These are phyloP conservation scores for Amylocystis lapponica DNA, from an alignment of 768 basidiomycete species.

Conservation along the genomic window DNA sequence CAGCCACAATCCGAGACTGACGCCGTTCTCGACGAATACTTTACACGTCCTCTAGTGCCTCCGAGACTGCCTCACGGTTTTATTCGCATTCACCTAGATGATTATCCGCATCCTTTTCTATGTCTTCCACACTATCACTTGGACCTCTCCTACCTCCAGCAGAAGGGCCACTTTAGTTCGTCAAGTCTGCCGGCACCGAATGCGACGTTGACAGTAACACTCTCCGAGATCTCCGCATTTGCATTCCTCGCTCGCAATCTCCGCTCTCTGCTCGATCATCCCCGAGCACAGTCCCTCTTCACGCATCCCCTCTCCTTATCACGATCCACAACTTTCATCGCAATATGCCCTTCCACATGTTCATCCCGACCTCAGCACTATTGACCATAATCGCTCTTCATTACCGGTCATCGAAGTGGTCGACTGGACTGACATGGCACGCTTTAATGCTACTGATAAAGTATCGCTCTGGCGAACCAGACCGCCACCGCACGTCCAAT, in stretches of 20 bases:
- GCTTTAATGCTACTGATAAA: conserved; percentile 40
- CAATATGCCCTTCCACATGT: conserved; percentile 47
- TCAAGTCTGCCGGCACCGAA: not conserved
- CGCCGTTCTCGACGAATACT: conserved; percentile 36
- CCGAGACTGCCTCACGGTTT: conserved; percentile 45
- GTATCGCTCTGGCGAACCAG: conserved; percentile 59
- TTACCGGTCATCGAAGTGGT: conserved; percentile 54
- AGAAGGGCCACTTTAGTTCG: not conserved
- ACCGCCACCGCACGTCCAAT: conserved; percentile 19
- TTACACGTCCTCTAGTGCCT: conserved; percentile 54
- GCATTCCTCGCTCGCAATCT: conserved; percentile 30
- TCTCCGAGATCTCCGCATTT: conserved; percentile 55
- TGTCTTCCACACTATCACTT: not conserved
- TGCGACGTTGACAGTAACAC: conserved; percentile 10
- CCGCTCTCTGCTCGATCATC: not conserved
- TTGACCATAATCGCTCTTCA: not conserved
- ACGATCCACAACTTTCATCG: conserved; percentile 60
- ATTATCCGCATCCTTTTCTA: conserved; percentile 18
- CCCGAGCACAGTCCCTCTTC: not conserved
- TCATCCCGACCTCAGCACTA: conserved; percentile 29
- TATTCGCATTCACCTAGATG: conserved; percentile 36
- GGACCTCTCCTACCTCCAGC: not conserved
- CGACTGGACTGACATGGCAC: conserved; percentile 54
- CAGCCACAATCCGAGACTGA: not conserved
- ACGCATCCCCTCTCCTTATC: conserved; percentile 63